Evolutionary conservation across 2,329 filamentous ascomycete genomes (phyloP), one percentile per base, ranked within the genome.

Genomic region (Pyrenochaeta sp.): DNA sequence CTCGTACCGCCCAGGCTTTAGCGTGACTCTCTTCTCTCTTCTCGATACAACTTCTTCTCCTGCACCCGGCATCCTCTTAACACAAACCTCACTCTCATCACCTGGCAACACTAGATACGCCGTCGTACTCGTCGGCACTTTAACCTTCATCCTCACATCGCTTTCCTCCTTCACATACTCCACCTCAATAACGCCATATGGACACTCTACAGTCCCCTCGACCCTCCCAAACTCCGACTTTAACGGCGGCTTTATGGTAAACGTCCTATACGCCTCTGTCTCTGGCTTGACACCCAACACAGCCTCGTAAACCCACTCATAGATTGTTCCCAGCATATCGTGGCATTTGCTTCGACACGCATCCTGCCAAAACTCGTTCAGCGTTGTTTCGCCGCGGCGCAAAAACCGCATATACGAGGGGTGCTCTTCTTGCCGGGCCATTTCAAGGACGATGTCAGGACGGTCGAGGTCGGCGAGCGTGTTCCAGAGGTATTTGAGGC

Each of bases 341-440:
- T 78, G 75, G 32, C 75, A 75, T 51, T 76, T 77, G 11, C 65
- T 71, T 14, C 73, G 62, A 54, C 73, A 76, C 7, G 68, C 67
- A 31, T 75, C 71, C 49, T 75, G 72, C 73, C 72, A 76, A 36
- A 76, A 76, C 48, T 76, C 74, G 8, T 71, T 60, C 3, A 76
- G 56, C 0, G 69, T 76, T 2, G 74, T 76, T 48, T 78, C 76
- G 0, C 75, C 75, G 2, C 69, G 63, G 1, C 74, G 62, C 2
- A 78, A 50, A 51, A 79, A 77, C 0, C 75, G 72, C 74, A 78
- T 76, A 44, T 78, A 78, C 0, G 70, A 74, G 0, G 75, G 76
- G 31, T 78, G 75, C 31, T 78, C 74, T 45, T 78, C 72, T 38
- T 77, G 75, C 2, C 75, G 65, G 1, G 71, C 71, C 76, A 78